Evolutionary conservation across 257 asterid species (phyloP).

Genomic region (Rauvolfia tetraphylla): DNA sequence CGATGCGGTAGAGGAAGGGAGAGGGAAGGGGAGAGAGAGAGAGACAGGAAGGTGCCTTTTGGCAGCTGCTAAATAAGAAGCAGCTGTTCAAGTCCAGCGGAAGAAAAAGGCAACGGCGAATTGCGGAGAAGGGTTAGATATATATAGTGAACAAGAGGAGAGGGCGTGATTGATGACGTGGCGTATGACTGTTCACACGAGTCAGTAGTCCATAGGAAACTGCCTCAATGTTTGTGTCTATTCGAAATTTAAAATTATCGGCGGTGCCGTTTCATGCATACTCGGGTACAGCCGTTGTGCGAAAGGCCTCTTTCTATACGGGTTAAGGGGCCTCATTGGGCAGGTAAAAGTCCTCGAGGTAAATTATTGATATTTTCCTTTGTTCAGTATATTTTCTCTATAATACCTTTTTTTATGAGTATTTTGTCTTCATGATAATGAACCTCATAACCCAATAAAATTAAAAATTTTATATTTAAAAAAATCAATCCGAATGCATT

Average conservation of each 20-base stretch:
- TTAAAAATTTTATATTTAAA: too few relatives aligned
- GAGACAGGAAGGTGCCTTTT: background rate
- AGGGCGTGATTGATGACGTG: conserved; percentile 14
- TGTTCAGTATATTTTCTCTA: too few relatives aligned
- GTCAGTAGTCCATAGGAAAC: background rate
- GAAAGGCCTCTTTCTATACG: too few relatives aligned
- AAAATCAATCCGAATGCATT: too few relatives aligned
- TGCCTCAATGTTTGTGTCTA: conserved; percentile 3
- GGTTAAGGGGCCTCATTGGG: too few relatives aligned
- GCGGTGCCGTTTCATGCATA: conserved; percentile 16
- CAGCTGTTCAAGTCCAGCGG: conserved; percentile 3
- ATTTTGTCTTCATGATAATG: too few relatives aligned
- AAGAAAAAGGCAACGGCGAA: background rate
- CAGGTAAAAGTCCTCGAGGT: too few relatives aligned
- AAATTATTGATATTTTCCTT: too few relatives aligned
- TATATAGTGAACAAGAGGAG: too few relatives aligned
- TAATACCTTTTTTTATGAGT: too few relatives aligned
- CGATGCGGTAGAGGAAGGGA: background rate
- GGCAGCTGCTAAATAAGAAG: conserved; percentile 13
- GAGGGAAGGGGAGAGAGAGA: background rate
- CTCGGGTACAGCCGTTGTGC: background rate
- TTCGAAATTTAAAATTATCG: conserved; percentile 12
- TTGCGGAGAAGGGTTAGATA: background rate
- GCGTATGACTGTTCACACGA: background rate
- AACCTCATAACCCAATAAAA: too few relatives aligned